Evolutionary conservation across 305 asterid species (phyloP).

Genomic region (Withania somnifera): DNA sequence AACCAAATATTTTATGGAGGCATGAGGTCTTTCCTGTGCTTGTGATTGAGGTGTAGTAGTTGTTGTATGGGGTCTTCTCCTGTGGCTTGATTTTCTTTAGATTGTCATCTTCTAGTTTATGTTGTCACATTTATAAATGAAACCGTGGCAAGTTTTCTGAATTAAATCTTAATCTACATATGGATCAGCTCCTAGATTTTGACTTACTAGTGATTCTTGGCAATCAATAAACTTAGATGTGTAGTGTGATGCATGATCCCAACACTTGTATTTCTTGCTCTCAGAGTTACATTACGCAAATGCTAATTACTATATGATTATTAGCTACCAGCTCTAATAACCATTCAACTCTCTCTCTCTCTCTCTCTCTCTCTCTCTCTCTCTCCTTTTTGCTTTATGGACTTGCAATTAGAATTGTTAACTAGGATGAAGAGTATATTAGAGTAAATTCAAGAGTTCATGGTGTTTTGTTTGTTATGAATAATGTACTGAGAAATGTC

Average conservation of each 20-base stretch:
- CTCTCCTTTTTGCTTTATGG: neutral
- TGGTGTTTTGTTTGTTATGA: neutral
- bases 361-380: neutral
- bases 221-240: neutral
- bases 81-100: neutral
- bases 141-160: neutral
- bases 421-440: neutral
- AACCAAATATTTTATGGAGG: neutral
- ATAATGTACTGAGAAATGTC: neutral
- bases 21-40: neutral
- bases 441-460: neutral
- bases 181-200: conserved; percentile 3
- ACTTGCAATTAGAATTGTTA: neutral
- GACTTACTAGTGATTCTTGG: neutral
- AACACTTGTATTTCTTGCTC: neutral
- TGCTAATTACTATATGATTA: neutral
- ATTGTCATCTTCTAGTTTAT: neutral
- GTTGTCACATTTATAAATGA: neutral
- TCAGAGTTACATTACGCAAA: neutral
- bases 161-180: neutral
- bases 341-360: too few species aligned
- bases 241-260: neutral
- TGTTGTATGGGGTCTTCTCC: neutral
- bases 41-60: neutral
- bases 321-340: neutral